Evolutionary conservation across 2,329 filamentous ascomycete genomes (phyloP).

Genomic region (Fusarium compactum): DNA sequence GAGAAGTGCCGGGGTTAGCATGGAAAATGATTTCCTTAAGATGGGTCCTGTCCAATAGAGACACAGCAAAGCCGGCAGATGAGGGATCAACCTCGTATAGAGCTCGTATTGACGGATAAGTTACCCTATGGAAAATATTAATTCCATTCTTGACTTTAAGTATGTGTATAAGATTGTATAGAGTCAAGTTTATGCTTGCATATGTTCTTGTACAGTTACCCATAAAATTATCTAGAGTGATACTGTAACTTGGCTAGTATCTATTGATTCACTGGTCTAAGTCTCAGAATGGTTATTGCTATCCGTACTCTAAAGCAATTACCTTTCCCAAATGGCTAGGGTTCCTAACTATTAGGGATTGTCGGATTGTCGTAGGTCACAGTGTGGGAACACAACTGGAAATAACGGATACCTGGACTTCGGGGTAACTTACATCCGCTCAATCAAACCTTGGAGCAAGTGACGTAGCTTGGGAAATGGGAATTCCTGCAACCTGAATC

Average conservation of each 20-base stretch:
- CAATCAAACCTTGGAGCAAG: fast-evolving
- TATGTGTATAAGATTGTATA: neutral
- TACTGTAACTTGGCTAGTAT: neutral
- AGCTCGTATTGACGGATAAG: neutral
- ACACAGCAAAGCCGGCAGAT: neutral
- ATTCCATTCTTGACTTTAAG: neutral
- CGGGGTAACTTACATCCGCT: neutral
- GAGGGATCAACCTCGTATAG: neutral
- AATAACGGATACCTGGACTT: neutral
- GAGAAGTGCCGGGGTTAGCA: neutral
- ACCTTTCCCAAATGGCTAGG: neutral
- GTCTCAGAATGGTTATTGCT: neutral
- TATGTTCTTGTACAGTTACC: neutral
- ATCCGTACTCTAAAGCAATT: neutral
- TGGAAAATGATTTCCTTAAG: neutral
- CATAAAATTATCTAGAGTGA: fast-evolving
- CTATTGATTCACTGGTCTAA: neutral
- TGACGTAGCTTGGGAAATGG: neutral
- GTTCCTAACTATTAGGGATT: neutral
- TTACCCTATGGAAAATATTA: neutral
- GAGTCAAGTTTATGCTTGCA: fast-evolving
- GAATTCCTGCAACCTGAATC: neutral
- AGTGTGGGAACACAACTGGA: neutral
- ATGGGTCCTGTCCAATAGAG: neutral
- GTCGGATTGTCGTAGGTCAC: no score